A percentile compares a stretch with the other conserved stretches of the same genome.
Evolutionary conservation across 225 moss, liverwort and hornwort species (phyloP).

Genomic region (Asterella californica): DNA sequence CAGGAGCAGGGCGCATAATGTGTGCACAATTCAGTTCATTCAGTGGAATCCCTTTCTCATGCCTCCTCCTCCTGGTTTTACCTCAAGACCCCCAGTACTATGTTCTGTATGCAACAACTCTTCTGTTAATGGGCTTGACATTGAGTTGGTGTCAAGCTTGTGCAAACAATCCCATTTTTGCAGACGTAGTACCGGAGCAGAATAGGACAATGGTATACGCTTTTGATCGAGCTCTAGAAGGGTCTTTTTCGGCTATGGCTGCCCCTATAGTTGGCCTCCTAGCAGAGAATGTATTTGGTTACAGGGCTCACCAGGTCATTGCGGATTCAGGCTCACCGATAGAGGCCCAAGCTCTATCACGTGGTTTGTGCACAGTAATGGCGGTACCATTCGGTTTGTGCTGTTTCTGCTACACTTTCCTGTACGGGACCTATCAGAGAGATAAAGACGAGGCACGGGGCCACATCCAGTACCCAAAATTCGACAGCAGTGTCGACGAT

Average conservation of each 20-base stretch:
- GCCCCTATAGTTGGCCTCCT: slow-evolving; percentile 81
- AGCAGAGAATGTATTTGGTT: slow-evolving; percentile 87
- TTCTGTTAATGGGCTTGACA: slow-evolving; percentile 69
- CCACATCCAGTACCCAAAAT: slow-evolving; percentile 22
- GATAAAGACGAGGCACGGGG: slow-evolving; percentile 63
- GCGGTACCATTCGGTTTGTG: slow-evolving; percentile 86
- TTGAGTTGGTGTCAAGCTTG: slow-evolving; percentile 96
- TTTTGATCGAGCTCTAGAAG: slow-evolving; percentile 90
- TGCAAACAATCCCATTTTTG: slow-evolving; percentile 95
- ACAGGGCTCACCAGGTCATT: slow-evolving; percentile 57
- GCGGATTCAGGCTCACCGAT: slow-evolving; percentile 60
- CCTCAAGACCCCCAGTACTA: slow-evolving; percentile 67
- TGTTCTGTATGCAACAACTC: slow-evolving; percentile 57
- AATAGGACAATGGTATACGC: slow-evolving; percentile 84
- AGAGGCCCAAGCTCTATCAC: slow-evolving; percentile 76
- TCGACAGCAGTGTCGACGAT: slow-evolving; percentile 39
- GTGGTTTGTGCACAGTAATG: slow-evolving; percentile 81
- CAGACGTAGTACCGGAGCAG: slow-evolving; percentile 84
- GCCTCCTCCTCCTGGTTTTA: slow-evolving; percentile 62
- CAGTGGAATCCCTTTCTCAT: slow-evolving; percentile 90
- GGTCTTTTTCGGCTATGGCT: slow-evolving; percentile 78
- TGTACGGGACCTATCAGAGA: slow-evolving; percentile 70
- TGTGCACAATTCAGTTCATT: slow-evolving; percentile 93
- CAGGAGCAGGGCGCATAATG: slow-evolving; percentile 79
- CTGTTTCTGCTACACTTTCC: slow-evolving; percentile 79